Base-by-base conservation (phyloP, 768 basidiomycete genomes). In the Mycena olivaceomarginata region DNA sequence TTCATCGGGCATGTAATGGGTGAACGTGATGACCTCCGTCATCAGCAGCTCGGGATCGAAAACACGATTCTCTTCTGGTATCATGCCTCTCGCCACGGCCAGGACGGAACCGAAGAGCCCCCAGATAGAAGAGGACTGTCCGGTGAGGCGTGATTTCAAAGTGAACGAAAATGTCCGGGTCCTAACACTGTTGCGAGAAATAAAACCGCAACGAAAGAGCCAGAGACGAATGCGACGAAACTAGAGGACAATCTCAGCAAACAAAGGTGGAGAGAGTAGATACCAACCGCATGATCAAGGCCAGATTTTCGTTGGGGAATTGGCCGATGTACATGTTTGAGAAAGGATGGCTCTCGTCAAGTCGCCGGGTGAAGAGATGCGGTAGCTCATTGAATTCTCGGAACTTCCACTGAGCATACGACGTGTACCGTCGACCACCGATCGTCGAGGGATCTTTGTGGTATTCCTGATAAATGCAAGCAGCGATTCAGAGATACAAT, bases 371-470 rank as follows among this genome's bases (percentile, higher is more conserved):
- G 84, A 99, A 99, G 46, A 98, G 88, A 85, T 99, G 98, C 0
- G 97, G 95, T 11, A 99, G 88, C 82, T 99, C 98, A 83, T 99
- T 99, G 89, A 99, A 99, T 84, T 99, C 98, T 72, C 98, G 91
- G 83, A 99, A 99, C 83, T 99, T 99, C 98, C 98, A 99, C 76
- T 96, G 94, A 5, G 98, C 98, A 76, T 95, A 98, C 0, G 94
- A 95, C 0, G 98, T 99, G 82, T 99, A 99, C 72, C 95, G 92
- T 43, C 98, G 93, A 13, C 95, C 93, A 48, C 97, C 95, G 65
- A 99, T 97, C 1, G 97, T 94, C 0, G 98, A 99, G 2, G 98
- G 98, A 82, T 99, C 97, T 85, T 98, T 98, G 91, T 97, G 98
- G 82, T 99, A 99, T 90, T 99, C 98, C 98, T 99, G 80, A 18